These are phyloP conservation scores for Jackrogersella multiformis DNA, from an alignment of 495 filamentous ascomycete genomes.

Conservation along the genomic window DNA sequence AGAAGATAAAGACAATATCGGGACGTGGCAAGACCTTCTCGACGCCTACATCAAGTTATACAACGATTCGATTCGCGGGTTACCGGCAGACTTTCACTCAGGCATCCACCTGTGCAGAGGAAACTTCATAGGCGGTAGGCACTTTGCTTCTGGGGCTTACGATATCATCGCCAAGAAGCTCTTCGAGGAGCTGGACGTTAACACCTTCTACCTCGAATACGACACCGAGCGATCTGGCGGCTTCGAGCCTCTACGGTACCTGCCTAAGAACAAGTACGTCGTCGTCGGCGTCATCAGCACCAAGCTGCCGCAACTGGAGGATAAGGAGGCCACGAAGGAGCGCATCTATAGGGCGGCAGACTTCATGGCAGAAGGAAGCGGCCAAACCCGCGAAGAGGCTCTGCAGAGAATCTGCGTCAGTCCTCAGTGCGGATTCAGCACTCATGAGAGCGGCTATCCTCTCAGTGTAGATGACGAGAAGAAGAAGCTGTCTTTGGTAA, in stretches of 20 bases:
- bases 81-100: slow-evolving; percentile 74
- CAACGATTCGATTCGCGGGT: slow-evolving; percentile 73
- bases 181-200: slow-evolving; percentile 76
- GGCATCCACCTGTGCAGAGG: slow-evolving; percentile 84
- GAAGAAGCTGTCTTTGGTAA: slow-evolving; percentile 72
- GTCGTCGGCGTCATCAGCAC: slow-evolving; percentile 79
- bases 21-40: slow-evolving; percentile 67
- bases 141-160: slow-evolving; percentile 84
- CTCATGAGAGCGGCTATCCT: slow-evolving; percentile 73
- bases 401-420: slow-evolving; percentile 74
- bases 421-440: slow-evolving; percentile 85
- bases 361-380: slow-evolving; percentile 74
- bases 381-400: slow-evolving; percentile 69
- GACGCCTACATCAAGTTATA: slow-evolving; percentile 80
- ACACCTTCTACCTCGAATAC: slow-evolving; percentile 87
- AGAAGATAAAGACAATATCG: slow-evolving; percentile 65
- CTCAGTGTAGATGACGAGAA: slow-evolving; percentile 73
- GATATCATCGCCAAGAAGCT: slow-evolving; percentile 82
- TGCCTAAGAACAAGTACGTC: slow-evolving; percentile 78
- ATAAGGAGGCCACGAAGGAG: slow-evolving; percentile 76
- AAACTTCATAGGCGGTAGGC: slow-evolving; percentile 79
- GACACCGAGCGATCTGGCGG: slow-evolving; percentile 78
- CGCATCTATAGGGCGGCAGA: slow-evolving; percentile 73
- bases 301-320: slow-evolving; percentile 77
- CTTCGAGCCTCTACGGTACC: slow-evolving; percentile 77